These are phyloP conservation scores for Cytospora paraplurivora DNA, from an alignment of 2,329 filamentous ascomycete species.

Conservation along the genomic window DNA sequence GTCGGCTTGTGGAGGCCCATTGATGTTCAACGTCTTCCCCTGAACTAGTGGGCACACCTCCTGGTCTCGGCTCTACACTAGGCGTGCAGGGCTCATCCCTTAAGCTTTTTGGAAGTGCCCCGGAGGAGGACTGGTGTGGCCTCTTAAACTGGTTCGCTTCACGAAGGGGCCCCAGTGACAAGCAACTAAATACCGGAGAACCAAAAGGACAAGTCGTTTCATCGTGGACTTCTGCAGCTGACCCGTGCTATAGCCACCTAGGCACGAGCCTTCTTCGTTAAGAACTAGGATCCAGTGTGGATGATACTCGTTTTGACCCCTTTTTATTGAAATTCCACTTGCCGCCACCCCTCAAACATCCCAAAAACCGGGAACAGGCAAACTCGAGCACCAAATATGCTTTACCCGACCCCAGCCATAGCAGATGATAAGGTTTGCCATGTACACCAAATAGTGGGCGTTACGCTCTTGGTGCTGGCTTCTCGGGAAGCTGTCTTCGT, in stretches of 20 bases:
- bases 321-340: slow-evolving; percentile 19
- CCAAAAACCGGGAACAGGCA: not conserved
- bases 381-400: not conserved
- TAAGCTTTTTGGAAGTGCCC: not conserved
- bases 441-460: not conserved
- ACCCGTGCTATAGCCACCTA: slow-evolving; percentile 5
- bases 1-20: slow-evolving; percentile 9
- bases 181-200: not conserved
- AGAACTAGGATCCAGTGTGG: slow-evolving; percentile 19
- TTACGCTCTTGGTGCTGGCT: not conserved
- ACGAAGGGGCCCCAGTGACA: not conserved
- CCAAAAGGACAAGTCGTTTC: not conserved
- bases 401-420: not conserved
- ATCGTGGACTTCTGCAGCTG: not conserved
- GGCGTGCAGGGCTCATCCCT: not conserved
- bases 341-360: slow-evolving; percentile 1
- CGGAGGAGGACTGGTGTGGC: not conserved
- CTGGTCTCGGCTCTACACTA: not conserved
- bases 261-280: slow-evolving; percentile 1
- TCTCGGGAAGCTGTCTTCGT: not conserved
- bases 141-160: not conserved
- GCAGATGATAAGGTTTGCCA: not conserved
- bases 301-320: slow-evolving; percentile 12
- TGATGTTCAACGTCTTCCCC: slow-evolving; percentile 1
- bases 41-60: slow-evolving; percentile 12